These are phyloP conservation scores for Calycina marina DNA, from an alignment of 2,329 filamentous ascomycete genomes.

Conservation along the genomic window DNA sequence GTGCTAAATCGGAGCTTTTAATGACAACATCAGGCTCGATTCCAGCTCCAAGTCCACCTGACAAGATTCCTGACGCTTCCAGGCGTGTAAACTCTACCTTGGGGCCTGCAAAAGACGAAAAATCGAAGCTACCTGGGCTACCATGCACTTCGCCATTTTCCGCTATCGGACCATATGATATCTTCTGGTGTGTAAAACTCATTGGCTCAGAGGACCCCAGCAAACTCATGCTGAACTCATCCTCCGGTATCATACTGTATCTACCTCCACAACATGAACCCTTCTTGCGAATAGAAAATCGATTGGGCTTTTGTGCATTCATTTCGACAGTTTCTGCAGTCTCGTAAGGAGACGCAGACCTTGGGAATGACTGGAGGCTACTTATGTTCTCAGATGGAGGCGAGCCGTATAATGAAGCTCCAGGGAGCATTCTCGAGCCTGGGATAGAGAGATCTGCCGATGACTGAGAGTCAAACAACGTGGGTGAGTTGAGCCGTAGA, in stretches of 20 bases:
- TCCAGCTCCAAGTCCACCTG: slow-evolving; percentile 42
- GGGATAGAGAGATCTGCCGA: slow-evolving; percentile 5
- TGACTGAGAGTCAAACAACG: slow-evolving; percentile 6
- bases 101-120: slow-evolving; percentile 18
- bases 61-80: slow-evolving; percentile 39
- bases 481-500: slow-evolving; percentile 10
- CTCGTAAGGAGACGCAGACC: slow-evolving; percentile 9
- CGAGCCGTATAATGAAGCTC: slow-evolving; percentile 11
- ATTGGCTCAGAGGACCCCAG: slow-evolving; percentile 16
- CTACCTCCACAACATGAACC: slow-evolving; percentile 8
- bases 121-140: slow-evolving; percentile 7
- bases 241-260: slow-evolving; percentile 16
- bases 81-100: slow-evolving; percentile 15
- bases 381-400: slow-evolving; percentile 8
- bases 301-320: slow-evolving; percentile 2
- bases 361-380: slow-evolving; percentile 13
- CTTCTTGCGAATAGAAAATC: slow-evolving; percentile 11
- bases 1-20: slow-evolving; percentile 18
- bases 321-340: slow-evolving; percentile 8
- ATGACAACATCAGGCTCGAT: slow-evolving; percentile 33
- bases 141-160: slow-evolving; percentile 13
- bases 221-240: slow-evolving; percentile 19
- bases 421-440: slow-evolving; percentile 8
- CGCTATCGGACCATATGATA: slow-evolving; percentile 9
- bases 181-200: slow-evolving; percentile 10